Evolutionary conservation across 2,329 filamentous ascomycete species (phyloP), one percentile per base, ranked within the genome.

Genomic region (Colletotrichum cordylinicola): DNA sequence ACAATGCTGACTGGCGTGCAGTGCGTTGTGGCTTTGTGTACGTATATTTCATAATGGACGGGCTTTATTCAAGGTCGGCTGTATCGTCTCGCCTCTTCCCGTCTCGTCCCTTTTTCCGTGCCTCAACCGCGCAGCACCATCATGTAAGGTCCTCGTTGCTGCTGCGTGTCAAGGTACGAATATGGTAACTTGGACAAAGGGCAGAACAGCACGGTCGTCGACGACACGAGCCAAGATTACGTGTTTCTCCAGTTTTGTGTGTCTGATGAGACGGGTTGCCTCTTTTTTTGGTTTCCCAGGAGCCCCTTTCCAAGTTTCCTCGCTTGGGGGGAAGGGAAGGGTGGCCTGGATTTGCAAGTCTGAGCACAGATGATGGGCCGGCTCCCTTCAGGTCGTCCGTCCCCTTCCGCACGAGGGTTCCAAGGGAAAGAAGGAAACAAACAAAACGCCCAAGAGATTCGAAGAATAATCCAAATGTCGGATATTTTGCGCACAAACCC

Each of bases 301-400:
- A 33, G 55, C 33, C 48, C 70, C 65, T 67, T 72, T 72, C 69
- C 31, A 43, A n/a, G 43, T 67, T 72, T 67, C 69, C 31, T 56
- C 24, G 43, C 21, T 64, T 60, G 15, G 29, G 29, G 27, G 55
- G 39, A 12, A 21, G 24, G 55, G 18, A 35, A 33, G 39, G 43
- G 35, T 52, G 52, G 48, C 39, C 60, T 39, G n/a, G 48, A 64
- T 52, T 52, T 52, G n/a, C 56, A 43, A 27, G 48, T 56, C 56
- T 61, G 48, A 68, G 56, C 62, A 52, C 60, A 18, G 10, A 29
- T 31, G 56, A n/a, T 60, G 27, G 56, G 60, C 55, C n/a, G 24
- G 35, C 35, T 39, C 43, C 43, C 18, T 21, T 52, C 61, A 29
- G n/a, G 37, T 33, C 61, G 21, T 24, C 33, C 21, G 29, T 39